Percentiles rank a stretch among this genome's conserved stretches.
phyloP scores from a whole-genome alignment of 805 yeast genomes.

The Metschnikowia borealis region DNA sequence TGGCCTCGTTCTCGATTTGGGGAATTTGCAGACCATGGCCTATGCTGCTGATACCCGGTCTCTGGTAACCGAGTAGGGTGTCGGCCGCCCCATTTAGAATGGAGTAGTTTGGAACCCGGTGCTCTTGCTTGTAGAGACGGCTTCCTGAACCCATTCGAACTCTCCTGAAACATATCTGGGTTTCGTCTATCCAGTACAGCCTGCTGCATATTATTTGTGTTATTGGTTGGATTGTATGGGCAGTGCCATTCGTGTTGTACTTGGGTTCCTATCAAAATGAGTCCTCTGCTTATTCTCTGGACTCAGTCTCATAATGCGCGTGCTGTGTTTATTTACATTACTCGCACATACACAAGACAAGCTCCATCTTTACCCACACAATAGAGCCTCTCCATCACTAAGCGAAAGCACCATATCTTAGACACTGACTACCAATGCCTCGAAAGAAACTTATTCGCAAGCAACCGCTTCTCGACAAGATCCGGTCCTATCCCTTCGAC shows the following conservation, averaged over 20 bases:
- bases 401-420: not conserved
- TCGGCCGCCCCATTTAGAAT: conserved; percentile 3
- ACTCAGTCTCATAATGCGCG: not conserved
- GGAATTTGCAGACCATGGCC: not conserved
- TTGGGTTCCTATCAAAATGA: not conserved
- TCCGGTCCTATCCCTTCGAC: conserved; percentile 37
- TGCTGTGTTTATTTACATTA: not conserved
- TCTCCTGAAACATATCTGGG: not conserved
- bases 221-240: too few species aligned
- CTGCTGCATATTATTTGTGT: not conserved
- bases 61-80: not conserved
- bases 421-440: conserved; percentile 5
- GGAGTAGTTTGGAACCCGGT: not conserved
- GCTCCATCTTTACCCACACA: not conserved
- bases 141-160: not conserved
- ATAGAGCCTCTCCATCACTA: not conserved
- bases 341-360: not conserved
- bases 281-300: not conserved
- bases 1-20: not conserved
- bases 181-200: not conserved
- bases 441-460: conserved; percentile 21
- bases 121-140: not conserved
- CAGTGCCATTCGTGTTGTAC: not conserved
- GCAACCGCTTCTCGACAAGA: conserved; percentile 27
- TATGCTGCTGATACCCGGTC: not conserved